Evolutionary conservation across 495 filamentous ascomycete species (phyloP).

Genomic region (Poronia punctata): DNA sequence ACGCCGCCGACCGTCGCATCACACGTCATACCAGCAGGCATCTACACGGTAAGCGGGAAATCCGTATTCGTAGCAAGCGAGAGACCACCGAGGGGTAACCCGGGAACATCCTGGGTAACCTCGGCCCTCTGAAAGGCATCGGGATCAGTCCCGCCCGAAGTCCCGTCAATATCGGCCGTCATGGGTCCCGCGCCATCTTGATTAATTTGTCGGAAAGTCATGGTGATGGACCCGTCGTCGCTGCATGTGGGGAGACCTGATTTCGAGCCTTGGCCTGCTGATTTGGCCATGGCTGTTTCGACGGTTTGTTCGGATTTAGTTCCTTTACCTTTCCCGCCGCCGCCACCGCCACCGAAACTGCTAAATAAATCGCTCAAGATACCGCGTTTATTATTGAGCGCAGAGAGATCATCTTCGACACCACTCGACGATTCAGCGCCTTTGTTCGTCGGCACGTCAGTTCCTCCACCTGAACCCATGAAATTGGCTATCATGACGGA

Average conservation of each 20-base stretch:
- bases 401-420: constrained; percentile 28
- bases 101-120: constrained; percentile 53
- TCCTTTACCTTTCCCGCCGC: constrained; percentile 15
- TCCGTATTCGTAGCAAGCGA: constrained; percentile 44
- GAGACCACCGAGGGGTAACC: constrained; percentile 41
- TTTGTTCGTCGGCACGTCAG: constrained; percentile 29
- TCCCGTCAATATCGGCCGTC: constrained; percentile 42
- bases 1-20: constrained; percentile 45
- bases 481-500: constrained; percentile 37
- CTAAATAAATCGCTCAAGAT: constrained; percentile 11
- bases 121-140: constrained; percentile 47
- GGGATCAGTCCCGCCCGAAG: constrained; percentile 47
- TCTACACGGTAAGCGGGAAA: constrained; percentile 49
- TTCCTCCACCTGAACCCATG: constrained; percentile 30
- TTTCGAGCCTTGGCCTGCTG: constrained; percentile 33
- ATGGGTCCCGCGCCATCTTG: constrained; percentile 47
- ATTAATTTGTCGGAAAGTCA: constrained; percentile 50
- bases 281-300: constrained; percentile 37
- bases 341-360: constrained; percentile 12
- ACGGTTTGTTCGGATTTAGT: constrained; percentile 29
- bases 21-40: constrained; percentile 57
- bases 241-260: constrained; percentile 45
- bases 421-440: constrained; percentile 24
- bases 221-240: constrained; percentile 48
- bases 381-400: constrained; percentile 8